Evolutionary conservation across 2,329 filamentous ascomycete genomes (phyloP), one percentile per base, ranked within the genome.

Genomic region (Eurotiales sp.): DNA sequence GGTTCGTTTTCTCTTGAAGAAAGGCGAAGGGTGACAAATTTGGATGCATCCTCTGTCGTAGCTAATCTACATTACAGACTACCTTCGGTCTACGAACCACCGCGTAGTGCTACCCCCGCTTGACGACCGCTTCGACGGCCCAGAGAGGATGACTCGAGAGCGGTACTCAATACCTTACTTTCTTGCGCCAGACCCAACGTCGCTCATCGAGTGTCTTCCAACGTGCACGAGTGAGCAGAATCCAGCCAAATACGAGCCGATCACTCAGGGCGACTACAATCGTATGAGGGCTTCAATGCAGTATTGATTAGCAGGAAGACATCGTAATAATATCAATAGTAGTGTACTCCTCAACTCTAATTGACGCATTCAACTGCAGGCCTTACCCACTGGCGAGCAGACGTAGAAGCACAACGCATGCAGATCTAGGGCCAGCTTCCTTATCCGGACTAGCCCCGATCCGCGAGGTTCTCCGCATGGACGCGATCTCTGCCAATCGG

Each of bases 121-220:
- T 0, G 58, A 65, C 8, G 66, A 73, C 54, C 64, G 70, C 15
- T 70, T 63, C 52, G 67, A 62, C 40, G 72, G 67, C 1, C 59
- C 61, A 1, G 60, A 72, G 12, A 61, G 68, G 3, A 74, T 79
- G 68, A 79, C 77, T 2, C 65, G 68, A 27, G 71, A 74, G 17
- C 67, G 81, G 12, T 84, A 80, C 55, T 83, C 81, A 8, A 83
- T 84, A 47, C 79, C 80, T 0, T 84, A 82, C 59, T 84, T 84
- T 50, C 70, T 83, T 27, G 65, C 70, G 5, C 77, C 80, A 0
- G 75, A 81, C 55, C 67, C 72, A 2, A 68, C 75, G 39, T 67
- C 72, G 3, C 63, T 77, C 8, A 77, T 84, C 46, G 76, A 80
- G 58, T 80, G 77, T 56, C 68, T 82, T 41, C 69, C 73, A 1